A percentile compares a stretch with the other conserved stretches of the same genome.
Evolutionary conservation across 2,329 filamentous ascomycete genomes (phyloP).

Genomic region (Calonectria hongkongensis): DNA sequence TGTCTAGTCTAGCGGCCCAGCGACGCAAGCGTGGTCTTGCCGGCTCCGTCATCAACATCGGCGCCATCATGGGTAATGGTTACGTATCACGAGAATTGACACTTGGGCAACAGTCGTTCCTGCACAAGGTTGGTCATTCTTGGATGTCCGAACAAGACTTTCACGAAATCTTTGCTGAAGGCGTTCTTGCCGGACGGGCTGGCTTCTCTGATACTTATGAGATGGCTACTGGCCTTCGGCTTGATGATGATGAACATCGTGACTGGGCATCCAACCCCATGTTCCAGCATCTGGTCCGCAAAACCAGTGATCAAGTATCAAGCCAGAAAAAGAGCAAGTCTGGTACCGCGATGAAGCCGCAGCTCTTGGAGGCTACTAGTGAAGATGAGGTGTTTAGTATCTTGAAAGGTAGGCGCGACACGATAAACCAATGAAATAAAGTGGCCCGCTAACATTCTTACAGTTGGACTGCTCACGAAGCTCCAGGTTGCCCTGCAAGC

Average conservation of each 20-base stretch:
- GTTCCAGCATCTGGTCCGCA: constrained; percentile 7
- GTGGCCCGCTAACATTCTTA: neutral
- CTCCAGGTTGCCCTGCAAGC: constrained; percentile 8
- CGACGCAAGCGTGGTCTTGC: constrained; percentile 58
- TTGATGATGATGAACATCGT: constrained; percentile 3
- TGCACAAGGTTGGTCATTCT: constrained; percentile 29
- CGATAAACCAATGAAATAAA: neutral
- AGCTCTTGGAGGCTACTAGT: neutral
- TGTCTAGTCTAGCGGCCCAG: constrained; percentile 55
- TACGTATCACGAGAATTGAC: constrained; percentile 55
- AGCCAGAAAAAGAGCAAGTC: constrained; percentile 2
- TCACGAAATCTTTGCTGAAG: constrained; percentile 57
- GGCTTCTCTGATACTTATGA: neutral
- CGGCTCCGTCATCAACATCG: constrained; percentile 63
- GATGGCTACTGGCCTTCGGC: constrained; percentile 26
- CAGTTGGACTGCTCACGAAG: constrained; percentile 8
- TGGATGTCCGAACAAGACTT: constrained; percentile 57
- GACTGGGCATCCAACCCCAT: constrained; percentile 6
- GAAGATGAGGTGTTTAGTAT: neutral
- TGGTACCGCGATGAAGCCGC: constrained; percentile 8
- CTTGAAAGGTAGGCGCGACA: neutral
- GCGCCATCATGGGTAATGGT: constrained; percentile 62
- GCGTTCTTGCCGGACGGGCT: constrained; percentile 3
- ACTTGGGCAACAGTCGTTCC: constrained; percentile 6
- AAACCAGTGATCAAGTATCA: neutral